phyloP scores from a whole-genome alignment of 352 stramenopile genomes.

The Globisporangium orthogonon region DNA sequence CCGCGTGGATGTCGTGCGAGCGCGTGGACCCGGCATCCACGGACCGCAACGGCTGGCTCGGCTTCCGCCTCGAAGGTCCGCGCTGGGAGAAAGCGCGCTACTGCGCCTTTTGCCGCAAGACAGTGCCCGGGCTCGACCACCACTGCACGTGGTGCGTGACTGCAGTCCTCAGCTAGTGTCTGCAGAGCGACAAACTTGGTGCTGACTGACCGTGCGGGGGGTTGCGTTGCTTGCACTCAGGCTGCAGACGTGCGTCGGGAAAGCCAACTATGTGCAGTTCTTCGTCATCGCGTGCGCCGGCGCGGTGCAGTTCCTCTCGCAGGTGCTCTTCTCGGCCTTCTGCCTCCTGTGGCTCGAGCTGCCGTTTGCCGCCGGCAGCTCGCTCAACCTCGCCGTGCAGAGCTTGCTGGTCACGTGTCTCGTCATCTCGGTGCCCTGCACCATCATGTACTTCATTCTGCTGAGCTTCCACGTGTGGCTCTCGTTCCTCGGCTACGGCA shows the following conservation, averaged over 20 bases:
- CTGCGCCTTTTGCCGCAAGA: conserved; percentile 74
- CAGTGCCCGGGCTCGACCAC: conserved; percentile 73
- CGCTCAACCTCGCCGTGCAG: conserved; percentile 32
- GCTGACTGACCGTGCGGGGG: background rate
- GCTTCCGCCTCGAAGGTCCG: conserved; percentile 47
- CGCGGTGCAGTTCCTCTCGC: conserved; percentile 63
- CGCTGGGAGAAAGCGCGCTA: conserved; percentile 81
- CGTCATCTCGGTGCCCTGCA: conserved; percentile 70
- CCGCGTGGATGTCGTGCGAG: conserved; percentile 68
- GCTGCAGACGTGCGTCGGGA: conserved; percentile 81
- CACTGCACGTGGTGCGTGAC: conserved; percentile 70
- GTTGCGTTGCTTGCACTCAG: conserved; percentile 10
- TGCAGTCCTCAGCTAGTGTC: too few relatives aligned
- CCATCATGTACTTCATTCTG: conserved; percentile 83
- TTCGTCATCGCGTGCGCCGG: conserved; percentile 68
- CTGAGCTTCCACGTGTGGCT: conserved; percentile 80
- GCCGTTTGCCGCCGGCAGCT: conserved; percentile 19
- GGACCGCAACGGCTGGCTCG: conserved; percentile 56
- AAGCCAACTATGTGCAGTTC: conserved; percentile 80
- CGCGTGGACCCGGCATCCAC: conserved; percentile 50
- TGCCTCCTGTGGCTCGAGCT: conserved; percentile 55
- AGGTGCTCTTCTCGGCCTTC: conserved; percentile 43
- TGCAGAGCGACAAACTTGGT: background rate
- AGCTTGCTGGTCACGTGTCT: conserved; percentile 40
- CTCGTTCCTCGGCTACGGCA: conserved; percentile 73